phyloP scores from a whole-genome alignment of 306 rosid genomes.

The Dalbergia oliveri region DNA sequence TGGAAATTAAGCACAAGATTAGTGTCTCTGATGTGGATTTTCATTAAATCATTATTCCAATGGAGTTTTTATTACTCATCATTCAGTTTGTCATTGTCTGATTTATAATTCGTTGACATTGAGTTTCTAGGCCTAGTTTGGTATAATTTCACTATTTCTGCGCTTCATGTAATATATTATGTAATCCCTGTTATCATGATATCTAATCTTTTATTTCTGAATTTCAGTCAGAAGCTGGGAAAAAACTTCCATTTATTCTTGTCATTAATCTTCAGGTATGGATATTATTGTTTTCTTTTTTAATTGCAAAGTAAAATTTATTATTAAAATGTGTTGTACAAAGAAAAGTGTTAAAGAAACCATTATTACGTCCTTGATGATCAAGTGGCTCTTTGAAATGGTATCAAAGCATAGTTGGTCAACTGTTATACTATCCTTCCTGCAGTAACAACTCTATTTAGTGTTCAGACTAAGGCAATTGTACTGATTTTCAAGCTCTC shows the following conservation, averaged over 20 bases:
- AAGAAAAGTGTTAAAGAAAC: not conserved
- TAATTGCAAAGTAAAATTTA: conserved; percentile 13
- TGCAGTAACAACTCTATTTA: not conserved
- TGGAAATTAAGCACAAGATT: conserved; percentile 24
- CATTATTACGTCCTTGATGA: conserved; percentile 24
- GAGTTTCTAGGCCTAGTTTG: conserved; percentile 13
- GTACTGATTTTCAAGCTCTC: not conserved
- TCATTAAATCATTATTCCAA: conserved; percentile 22
- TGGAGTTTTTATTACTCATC: conserved; percentile 26
- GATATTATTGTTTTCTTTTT: conserved; percentile 20
- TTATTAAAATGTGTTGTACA: conserved; percentile 13
- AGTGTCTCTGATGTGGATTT: conserved; percentile 30
- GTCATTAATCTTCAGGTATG: conserved; percentile 94
- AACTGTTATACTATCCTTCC: conserved; percentile 19
- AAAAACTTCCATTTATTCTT: conserved; percentile 87
- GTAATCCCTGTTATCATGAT: conserved; percentile 4
- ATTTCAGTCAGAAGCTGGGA: conserved; percentile 86
- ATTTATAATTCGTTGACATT: conserved; percentile 14
- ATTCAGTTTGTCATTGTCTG: conserved; percentile 33
- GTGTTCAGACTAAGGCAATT: not conserved
- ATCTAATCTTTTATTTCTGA: conserved; percentile 51
- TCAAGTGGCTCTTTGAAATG: conserved; percentile 41
- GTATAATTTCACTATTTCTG: not conserved
- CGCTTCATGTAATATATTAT: conserved; percentile 28
- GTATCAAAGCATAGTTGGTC: conserved; percentile 23